Evolutionary conservation across 345 rosid species (phyloP).

Genomic region (Arabidopsis suecica): DNA sequence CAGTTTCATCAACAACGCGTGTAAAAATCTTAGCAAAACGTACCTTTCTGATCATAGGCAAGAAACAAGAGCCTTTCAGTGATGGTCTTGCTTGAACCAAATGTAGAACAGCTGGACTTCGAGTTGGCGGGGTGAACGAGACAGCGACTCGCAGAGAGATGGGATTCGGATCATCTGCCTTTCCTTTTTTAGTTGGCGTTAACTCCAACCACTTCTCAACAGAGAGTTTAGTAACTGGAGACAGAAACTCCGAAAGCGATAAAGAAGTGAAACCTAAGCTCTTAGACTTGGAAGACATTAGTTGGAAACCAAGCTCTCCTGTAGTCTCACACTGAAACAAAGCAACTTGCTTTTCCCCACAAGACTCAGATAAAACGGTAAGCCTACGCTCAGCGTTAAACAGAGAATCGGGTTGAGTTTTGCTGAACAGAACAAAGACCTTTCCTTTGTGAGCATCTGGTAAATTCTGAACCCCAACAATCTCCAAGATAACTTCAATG

Average conservation of each 20-base stretch:
- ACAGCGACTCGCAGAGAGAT: constrained; percentile 66
- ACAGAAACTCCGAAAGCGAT: constrained; percentile 62
- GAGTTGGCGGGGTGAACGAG: constrained; percentile 71
- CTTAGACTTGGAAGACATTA: constrained; percentile 59
- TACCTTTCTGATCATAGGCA: constrained; percentile 57
- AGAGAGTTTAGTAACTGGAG: constrained; percentile 68
- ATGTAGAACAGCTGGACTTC: constrained; percentile 57
- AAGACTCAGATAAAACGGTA: constrained; percentile 61
- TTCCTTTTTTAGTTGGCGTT: constrained; percentile 51
- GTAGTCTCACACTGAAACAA: constrained; percentile 77
- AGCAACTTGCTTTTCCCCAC: constrained; percentile 66
- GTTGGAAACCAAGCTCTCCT: constrained; percentile 81
- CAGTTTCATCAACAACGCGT: constrained; percentile 56
- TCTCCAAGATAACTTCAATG: constrained; percentile 66
- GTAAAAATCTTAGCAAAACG: constrained; percentile 55
- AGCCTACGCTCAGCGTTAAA: constrained; percentile 64
- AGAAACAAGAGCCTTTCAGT: constrained; percentile 63
- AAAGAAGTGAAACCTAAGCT: constrained; percentile 65
- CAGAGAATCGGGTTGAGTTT: constrained; percentile 70
- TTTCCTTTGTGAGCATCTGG: constrained; percentile 70
- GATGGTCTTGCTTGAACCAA: constrained; percentile 56
- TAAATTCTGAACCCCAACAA: constrained; percentile 73
- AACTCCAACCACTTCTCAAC: constrained; percentile 82
- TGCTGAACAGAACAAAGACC: constrained; percentile 64
- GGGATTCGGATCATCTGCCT: constrained; percentile 47